phyloP scores from a whole-genome alignment of 495 filamentous ascomycete genomes.

The Penicillium salamii region DNA sequence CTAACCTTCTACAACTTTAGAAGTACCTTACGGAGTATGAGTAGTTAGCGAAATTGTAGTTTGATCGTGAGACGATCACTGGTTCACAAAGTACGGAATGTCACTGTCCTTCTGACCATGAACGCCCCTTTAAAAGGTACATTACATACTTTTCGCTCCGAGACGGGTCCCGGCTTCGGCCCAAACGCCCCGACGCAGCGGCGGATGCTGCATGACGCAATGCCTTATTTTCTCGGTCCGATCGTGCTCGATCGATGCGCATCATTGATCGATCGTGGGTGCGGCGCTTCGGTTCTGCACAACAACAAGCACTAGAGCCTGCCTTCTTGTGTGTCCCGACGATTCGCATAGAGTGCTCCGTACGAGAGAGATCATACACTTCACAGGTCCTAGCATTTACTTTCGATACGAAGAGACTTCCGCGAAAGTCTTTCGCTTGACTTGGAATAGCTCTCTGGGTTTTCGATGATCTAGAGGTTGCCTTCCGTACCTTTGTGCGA shows the following conservation, averaged over 20 bases:
- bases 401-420: slow-evolving; percentile 11
- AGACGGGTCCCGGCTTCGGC: background rate
- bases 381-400: slow-evolving; percentile 10
- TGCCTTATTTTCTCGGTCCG: slow-evolving; percentile 2
- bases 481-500: slow-evolving; percentile 6
- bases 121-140: slow-evolving; percentile 5
- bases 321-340: slow-evolving; percentile 16
- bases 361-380: too few relatives aligned
- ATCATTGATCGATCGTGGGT: slow-evolving; percentile 24
- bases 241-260: slow-evolving; percentile 18
- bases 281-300: slow-evolving; percentile 4
- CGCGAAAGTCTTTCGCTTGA: background rate
- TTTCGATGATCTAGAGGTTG: background rate
- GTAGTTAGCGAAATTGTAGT: background rate
- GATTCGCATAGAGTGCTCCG: slow-evolving; percentile 28
- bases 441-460: background rate
- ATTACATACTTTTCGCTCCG: background rate
- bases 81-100: slow-evolving; percentile 6
- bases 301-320: slow-evolving; percentile 12
- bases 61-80: background rate
- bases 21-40: too few relatives aligned
- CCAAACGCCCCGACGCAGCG: slow-evolving; percentile 1
- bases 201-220: slow-evolving; percentile 12
- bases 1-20: too few relatives aligned
- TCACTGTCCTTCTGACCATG: slow-evolving; percentile 8